Evolutionary conservation across 2,329 filamentous ascomycete genomes (phyloP).

Genomic region (Penicillium brevicompactum): DNA sequence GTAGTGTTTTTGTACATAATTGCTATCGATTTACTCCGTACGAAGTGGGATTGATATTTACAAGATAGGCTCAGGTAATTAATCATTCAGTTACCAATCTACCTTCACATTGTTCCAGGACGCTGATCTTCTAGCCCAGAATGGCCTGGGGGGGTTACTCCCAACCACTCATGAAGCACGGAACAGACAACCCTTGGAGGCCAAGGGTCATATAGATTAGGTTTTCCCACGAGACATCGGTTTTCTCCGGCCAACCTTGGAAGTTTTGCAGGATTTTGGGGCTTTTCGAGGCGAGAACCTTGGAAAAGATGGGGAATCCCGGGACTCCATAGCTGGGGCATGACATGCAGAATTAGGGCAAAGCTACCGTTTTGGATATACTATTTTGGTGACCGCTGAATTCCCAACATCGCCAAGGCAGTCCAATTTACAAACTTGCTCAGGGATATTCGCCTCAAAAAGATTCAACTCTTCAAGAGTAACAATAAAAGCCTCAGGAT

Average conservation of each 20-base stretch:
- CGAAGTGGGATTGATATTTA: too few relatives aligned
- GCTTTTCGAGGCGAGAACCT: not conserved
- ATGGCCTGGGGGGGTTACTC: too few relatives aligned
- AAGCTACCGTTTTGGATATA: not conserved
- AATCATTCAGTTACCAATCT: too few relatives aligned
- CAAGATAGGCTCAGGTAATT: too few relatives aligned
- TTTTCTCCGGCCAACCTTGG: not conserved
- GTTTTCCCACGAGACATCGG: slow-evolving; percentile 7
- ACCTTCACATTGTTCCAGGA: too few relatives aligned
- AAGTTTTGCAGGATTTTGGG: not conserved
- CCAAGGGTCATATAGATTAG: not conserved
- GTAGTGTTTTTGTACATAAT: too few relatives aligned
- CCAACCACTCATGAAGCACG: too few relatives aligned
- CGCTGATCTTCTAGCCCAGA: too few relatives aligned
- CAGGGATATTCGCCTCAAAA: too few relatives aligned
- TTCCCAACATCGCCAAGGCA: not conserved
- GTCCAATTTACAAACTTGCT: not conserved
- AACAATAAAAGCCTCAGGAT: not conserved
- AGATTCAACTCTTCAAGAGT: too few relatives aligned
- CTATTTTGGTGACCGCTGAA: not conserved
- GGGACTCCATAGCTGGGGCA: not conserved
- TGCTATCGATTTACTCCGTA: too few relatives aligned
- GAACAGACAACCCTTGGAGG: too few relatives aligned
- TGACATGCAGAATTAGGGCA: not conserved
- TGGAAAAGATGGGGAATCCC: not conserved